Percentiles rank a stretch among this genome's conserved stretches.
Conservation (phyloP, 1,139 yeast genomes). For the Taphrina betulina region DNA sequence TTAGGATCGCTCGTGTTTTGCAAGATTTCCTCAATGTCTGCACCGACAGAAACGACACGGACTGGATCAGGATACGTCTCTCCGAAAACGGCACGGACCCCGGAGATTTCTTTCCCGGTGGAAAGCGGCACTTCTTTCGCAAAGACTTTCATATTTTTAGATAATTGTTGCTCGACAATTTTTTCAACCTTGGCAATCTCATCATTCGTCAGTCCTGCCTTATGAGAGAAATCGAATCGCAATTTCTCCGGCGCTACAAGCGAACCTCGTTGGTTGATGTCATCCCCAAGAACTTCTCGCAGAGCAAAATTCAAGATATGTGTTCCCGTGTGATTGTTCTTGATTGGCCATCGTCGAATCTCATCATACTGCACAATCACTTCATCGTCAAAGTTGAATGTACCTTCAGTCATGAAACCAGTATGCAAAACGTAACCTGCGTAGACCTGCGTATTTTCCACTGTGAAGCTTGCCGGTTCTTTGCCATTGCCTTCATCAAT, state of each 20-base stretch:
- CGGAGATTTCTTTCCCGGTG: constrained; percentile 68
- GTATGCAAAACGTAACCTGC: constrained; percentile 96
- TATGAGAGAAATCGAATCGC: constrained; percentile 93
- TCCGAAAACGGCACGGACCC: constrained; percentile 96
- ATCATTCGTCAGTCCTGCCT: constrained; percentile 63
- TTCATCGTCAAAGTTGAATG: constrained; percentile 61
- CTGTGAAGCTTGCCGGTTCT: constrained; percentile 68
- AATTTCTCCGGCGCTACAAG: constrained; percentile 92
- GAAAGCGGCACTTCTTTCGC: constrained; percentile 77
- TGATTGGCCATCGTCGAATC: constrained; percentile 91
- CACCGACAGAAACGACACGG: constrained; percentile 94
- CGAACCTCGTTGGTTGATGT: constrained; percentile 94
- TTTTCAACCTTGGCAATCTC: constrained; percentile 76
- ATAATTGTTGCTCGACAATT: constrained; percentile 69
- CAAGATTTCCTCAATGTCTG: constrained; percentile 76
- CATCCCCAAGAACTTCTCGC: constrained; percentile 79
- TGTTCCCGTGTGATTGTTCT: constrained; percentile 98
- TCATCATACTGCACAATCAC: constrained; percentile 89
- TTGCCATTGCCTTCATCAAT: constrained; percentile 61
- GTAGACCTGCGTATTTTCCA: constrained; percentile 84
- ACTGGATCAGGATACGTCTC: constrained; percentile 99
- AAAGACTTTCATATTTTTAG: constrained; percentile 67
- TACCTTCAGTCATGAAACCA: constrained; percentile 78
- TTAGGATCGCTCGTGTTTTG: constrained; percentile 65
- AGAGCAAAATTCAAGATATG: constrained; percentile 88